phyloP scores from a whole-genome alignment of 805 yeast genomes.

The Schizosaccharomyces lindneri region DNA sequence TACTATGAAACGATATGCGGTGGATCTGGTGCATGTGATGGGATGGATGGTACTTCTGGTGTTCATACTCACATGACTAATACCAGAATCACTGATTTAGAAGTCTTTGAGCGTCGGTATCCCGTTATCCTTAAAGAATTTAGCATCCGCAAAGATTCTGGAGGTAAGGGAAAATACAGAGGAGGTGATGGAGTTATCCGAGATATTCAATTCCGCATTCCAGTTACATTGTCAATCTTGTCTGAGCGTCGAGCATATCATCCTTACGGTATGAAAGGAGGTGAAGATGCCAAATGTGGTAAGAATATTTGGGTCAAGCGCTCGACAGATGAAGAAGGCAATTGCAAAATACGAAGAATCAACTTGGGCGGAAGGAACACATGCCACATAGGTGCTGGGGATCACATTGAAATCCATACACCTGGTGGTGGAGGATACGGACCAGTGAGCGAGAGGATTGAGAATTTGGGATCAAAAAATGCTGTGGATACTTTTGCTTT shows the following conservation, averaged over 20 bases:
- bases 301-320: conserved; percentile 21
- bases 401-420: conserved; percentile 38
- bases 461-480: neutral
- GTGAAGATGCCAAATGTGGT: conserved; percentile 53
- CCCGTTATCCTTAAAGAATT: conserved; percentile 60
- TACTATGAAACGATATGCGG: conserved; percentile 91
- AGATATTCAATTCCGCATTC: conserved; percentile 52
- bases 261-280: conserved; percentile 76
- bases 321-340: conserved; percentile 15
- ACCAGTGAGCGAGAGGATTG: neutral
- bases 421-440: conserved; percentile 86
- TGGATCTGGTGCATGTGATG: conserved; percentile 78
- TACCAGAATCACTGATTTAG: conserved; percentile 79
- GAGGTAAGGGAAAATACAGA: conserved; percentile 44
- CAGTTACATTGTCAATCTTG: conserved; percentile 51
- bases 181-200: conserved; percentile 81
- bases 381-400: conserved; percentile 32
- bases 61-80: conserved; percentile 88
- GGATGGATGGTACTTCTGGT: conserved; percentile 70
- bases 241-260: conserved; percentile 67
- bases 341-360: conserved; percentile 14
- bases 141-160: conserved; percentile 44
- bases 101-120: conserved; percentile 65
- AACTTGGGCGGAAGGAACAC: conserved; percentile 50
- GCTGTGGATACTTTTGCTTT: neutral